A percentile compares a stretch with the other conserved stretches of the same genome.
Evolutionary conservation across 805 yeast species (phyloP).

Genomic region (Nakazawaea ishiwadae): DNA sequence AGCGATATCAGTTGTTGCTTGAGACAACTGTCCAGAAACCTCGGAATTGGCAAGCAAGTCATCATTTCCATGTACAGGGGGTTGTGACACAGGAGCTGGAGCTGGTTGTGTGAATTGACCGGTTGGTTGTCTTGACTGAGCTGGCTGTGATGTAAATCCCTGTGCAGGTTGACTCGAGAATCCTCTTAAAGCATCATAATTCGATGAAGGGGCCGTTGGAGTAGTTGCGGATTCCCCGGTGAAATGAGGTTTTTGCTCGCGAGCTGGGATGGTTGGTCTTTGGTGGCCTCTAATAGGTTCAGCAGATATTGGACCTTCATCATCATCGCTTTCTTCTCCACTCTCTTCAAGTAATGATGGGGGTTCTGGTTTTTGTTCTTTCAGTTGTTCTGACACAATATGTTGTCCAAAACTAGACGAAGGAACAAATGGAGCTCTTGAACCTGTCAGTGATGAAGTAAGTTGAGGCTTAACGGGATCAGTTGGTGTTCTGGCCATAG

Average conservation of each 20-base stretch:
- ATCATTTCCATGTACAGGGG: slow-evolving; percentile 23
- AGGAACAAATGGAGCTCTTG: slow-evolving; percentile 59
- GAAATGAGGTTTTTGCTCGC: slow-evolving; percentile 29
- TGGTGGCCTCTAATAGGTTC: slow-evolving; percentile 20
- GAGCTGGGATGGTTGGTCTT: slow-evolving; percentile 28
- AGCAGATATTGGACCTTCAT: slow-evolving; percentile 23
- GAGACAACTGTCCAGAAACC: slow-evolving; percentile 62
- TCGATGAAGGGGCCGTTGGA: slow-evolving; percentile 26
- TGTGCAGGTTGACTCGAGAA: slow-evolving; percentile 9
- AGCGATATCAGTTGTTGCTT: slow-evolving; percentile 82
- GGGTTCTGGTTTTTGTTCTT: slow-evolving; percentile 19
- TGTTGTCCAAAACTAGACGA: slow-evolving; percentile 83
- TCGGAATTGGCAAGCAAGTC: slow-evolving; percentile 59
- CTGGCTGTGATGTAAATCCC: slow-evolving; percentile 14
- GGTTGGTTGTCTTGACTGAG: slow-evolving; percentile 5
- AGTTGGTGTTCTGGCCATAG: slow-evolving; percentile 9
- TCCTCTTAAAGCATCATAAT: slow-evolving; percentile 47
- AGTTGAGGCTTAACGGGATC: slow-evolving; percentile 14
- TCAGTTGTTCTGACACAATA: slow-evolving; percentile 32
- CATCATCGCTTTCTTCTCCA: slow-evolving; percentile 33
- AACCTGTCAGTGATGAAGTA: slow-evolving; percentile 27
- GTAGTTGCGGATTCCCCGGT: slow-evolving; percentile 19
- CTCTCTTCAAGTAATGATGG: slow-evolving; percentile 29
- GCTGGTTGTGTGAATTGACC: slow-evolving; percentile 12
- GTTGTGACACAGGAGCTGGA: slow-evolving; percentile 14